Base-by-base conservation (phyloP, 768 basidiomycete genomes). In the Trametes cinnabarina region DNA sequence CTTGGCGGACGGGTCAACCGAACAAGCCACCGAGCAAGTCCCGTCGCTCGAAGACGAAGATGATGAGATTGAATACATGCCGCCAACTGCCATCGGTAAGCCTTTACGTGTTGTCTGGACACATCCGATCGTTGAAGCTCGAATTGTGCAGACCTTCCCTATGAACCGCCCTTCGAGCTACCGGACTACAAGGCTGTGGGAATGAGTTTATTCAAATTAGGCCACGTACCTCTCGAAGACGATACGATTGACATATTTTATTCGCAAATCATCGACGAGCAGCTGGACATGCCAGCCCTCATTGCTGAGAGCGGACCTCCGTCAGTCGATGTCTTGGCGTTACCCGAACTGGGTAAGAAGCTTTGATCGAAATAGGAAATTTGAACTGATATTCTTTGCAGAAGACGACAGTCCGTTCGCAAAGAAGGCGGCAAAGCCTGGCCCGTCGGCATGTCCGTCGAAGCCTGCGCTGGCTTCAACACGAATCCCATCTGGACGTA, bases 61-160 rank as follows among this genome's bases (percentile, higher is more conserved):
- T 39, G 78, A 76, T 53, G 82, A 82, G 65, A 75, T 82, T 10
- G 81, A 83, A 62, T 82, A 83, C 57, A 80, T 80, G 77, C 78
- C 81, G 22, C 81, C 82, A 11, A 79, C 75, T 46, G 74, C 74
- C n/a, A 67, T 72, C n/a, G 77, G 80, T 81, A 3, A 15, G 1
- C 14, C n/a, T n/a, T n/a, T n/a, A n/a, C n/a, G n/a, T n/a, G n/a
- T n/a, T n/a, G n/a, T n/a, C n/a, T n/a, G n/a, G n/a, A n/a, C n/a
- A n/a, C n/a, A n/a, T n/a, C n/a, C n/a, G n/a, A n/a, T n/a, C n/a
- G n/a, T n/a, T n/a, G n/a, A n/a, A 14, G 8, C 20, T 15, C 20
- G 15, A 4, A n/a, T n/a, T 8, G 11, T 12, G 11, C 44, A 82
- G 81, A 77, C 19, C 59, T 62, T 39, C 72, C 74, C 6, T 83